These are phyloP conservation scores for Aspergillus versicolor DNA, from an alignment of 2,329 filamentous ascomycete genomes.

Conservation along the genomic window DNA sequence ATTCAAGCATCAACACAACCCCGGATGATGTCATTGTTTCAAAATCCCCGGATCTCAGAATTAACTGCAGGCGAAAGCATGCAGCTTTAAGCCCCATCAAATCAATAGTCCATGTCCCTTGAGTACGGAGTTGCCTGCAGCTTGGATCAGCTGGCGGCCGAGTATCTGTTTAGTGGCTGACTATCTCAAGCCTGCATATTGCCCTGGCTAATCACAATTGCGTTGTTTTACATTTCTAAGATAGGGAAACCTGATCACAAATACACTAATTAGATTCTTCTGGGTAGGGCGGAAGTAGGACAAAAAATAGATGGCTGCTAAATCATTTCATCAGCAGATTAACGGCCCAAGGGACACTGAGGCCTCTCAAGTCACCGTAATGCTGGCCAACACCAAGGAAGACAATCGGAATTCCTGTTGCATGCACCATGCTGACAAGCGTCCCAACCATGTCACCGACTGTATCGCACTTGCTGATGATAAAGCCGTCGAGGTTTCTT, in stretches of 20 bases:
- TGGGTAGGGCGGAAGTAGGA: background rate
- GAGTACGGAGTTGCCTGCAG: background rate
- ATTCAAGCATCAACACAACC: background rate
- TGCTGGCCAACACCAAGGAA: conserved; percentile 78
- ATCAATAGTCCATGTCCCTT: background rate
- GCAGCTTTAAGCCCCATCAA: too few species aligned
- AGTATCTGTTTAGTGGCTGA: background rate
- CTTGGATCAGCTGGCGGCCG: background rate
- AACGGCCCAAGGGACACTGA: conserved; percentile 65
- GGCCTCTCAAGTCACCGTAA: conserved; percentile 63
- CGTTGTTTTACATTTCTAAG: background rate
- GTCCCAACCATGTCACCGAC: conserved; percentile 99
- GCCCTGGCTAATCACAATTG: background rate
- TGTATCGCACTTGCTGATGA: conserved; percentile 97
- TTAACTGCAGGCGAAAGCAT: too few species aligned
- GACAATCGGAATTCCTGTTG: conserved; percentile 91
- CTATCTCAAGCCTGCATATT: background rate
- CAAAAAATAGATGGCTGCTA: background rate
- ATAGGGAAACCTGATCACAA: background rate
- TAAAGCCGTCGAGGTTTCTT: conserved; percentile 86
- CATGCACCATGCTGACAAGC: conserved; percentile 94
- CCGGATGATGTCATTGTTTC: background rate
- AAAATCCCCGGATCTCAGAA: background rate
- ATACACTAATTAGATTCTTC: background rate
- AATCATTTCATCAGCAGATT: conserved; percentile 57